Evolutionary conservation across 192 early-diverging fungal genomes (phyloP).

Genomic region (Mortierella claussenii): DNA sequence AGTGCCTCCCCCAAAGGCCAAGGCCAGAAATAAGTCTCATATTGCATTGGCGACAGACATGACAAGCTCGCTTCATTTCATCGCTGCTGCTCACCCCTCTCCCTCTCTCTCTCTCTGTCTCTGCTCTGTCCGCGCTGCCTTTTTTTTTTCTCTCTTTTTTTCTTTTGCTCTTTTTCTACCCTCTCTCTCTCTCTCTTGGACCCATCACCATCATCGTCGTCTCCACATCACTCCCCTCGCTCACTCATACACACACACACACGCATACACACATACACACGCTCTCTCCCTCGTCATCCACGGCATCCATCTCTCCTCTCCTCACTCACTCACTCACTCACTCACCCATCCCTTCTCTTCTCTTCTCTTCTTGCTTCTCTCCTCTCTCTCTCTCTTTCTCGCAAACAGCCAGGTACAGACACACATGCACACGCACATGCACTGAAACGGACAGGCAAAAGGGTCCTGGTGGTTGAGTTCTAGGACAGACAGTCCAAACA

Average conservation of each 20-base stretch:
- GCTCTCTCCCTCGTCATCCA: too few relatives aligned
- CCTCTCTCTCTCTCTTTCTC: constrained; percentile 5
- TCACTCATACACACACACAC: too few relatives aligned
- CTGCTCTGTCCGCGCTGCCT: not conserved
- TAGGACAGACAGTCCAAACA: too few relatives aligned
- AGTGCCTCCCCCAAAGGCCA: too few relatives aligned
- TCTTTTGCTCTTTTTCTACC: not conserved
- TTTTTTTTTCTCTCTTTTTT: not conserved
- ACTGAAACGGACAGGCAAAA: too few relatives aligned
- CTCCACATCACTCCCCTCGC: constrained; percentile 1
- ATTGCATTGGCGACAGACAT: too few relatives aligned
- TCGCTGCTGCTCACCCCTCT: not conserved
- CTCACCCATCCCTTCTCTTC: constrained; percentile 3
- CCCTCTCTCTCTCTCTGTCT: constrained; percentile 2
- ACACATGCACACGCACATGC: not conserved
- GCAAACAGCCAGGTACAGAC: not conserved
- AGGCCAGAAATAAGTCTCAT: too few relatives aligned
- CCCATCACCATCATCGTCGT: not conserved
- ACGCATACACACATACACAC: too few relatives aligned
- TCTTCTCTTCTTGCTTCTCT: too few relatives aligned
- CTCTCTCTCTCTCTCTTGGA: constrained; percentile 3
- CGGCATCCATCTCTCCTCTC: too few relatives aligned
- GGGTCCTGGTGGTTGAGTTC: too few relatives aligned
- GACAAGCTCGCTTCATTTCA: too few relatives aligned
- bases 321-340: constrained; percentile 8